Evolutionary conservation across 176 grass and related monocot species (phyloP), one percentile per base, ranked within the genome.

Genomic region (Elymus sibiricus): DNA sequence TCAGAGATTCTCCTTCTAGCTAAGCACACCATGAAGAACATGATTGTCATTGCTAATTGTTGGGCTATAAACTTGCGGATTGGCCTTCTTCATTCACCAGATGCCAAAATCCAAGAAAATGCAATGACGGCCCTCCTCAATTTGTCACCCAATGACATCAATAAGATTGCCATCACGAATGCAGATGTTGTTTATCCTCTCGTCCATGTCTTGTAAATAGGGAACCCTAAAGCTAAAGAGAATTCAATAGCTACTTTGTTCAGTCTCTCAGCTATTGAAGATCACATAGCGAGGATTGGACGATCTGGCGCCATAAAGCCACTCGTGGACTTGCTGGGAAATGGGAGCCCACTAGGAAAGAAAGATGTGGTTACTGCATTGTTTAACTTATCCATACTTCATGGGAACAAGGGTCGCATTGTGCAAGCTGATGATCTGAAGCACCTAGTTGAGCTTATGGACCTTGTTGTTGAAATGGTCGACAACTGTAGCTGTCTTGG

Each of bases 281-380:
- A 95, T 43, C 93, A 93, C 40, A 98, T 92, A 43, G 85, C 86
- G 19, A 87, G 82, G 55, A 93, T 98, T 61, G 95, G 95, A 49
- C 89, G 95, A 10, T 95, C 95, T 66, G 87, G 91, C 24, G 91
- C 93, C 24, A 83, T 98, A 70, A 79, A 84, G 84, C 91, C 95
- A 32, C 64, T 98, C 16, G 93, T 98, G 24, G 89, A 93, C 38
- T 88, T 98, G 77, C 70, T 98, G 38, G 83, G 81, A 70, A 84
- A 76, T 62, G 95, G 93, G 29, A 92, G 81, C 25, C 93, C 91
- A 40, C 91, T 86, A 68, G 95, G 95, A 75, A 98, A 92, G 87
- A 95, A 89, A 89, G 95, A 95, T 81, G 95, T 93, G 26, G 87
- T 93, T 42, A 98, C 87, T 6, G 95, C 95, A 63, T 89, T 98